Base-by-base conservation (phyloP, 2,329 filamentous ascomycete genomes). In the Leptographium radiaticola region DNA sequence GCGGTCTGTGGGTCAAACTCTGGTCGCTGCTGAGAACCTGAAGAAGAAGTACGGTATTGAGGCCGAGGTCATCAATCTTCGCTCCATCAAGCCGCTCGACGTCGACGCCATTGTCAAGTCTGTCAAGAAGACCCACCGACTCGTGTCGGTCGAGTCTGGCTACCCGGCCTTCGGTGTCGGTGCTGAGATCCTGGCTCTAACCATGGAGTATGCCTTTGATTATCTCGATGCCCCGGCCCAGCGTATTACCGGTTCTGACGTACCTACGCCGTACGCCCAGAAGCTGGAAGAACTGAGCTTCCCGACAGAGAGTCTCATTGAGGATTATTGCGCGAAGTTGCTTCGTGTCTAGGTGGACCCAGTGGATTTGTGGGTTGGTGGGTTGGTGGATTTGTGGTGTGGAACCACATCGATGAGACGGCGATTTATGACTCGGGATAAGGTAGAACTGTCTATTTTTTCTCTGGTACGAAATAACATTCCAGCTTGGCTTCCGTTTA, bases 171-270 rank as follows among this genome's bases (percentile, higher is more conserved):
- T 90, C 67, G 93, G 93, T 68, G 89, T 98, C 62, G 81, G 84
- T 56, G 81, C 91, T 55, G 93, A 98, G 75, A 89, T 98, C 64
- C 81, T 98, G 59, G 93, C 93, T 56, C 77, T 96, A 57, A 84
- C 89, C 59, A 95, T 95, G 86, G 93, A 98, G 75, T 98, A 97
- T 71, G 90, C 82, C 59, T 98, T 97, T 67, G 93, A 98, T 75
- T 97, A 95, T 76, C 85, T 98, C 60, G 84, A 96, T 66, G 89
- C 89, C 54, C 93, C 93, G 49, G 93, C 89, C 58, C 86, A 91
- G 71, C 85, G 93, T 70, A 83, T 98, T 65, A 97, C 93, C 56
- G 93, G 93, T 69, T 91, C 93, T 60, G 93, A 98, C 70, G 93
- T 98, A 13, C 93, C 93, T 50, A 98, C 93, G 9, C 93, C 93